phyloP scores from a whole-genome alignment of 2,329 filamentous ascomycete genomes.

The Falciphora oryzae region DNA sequence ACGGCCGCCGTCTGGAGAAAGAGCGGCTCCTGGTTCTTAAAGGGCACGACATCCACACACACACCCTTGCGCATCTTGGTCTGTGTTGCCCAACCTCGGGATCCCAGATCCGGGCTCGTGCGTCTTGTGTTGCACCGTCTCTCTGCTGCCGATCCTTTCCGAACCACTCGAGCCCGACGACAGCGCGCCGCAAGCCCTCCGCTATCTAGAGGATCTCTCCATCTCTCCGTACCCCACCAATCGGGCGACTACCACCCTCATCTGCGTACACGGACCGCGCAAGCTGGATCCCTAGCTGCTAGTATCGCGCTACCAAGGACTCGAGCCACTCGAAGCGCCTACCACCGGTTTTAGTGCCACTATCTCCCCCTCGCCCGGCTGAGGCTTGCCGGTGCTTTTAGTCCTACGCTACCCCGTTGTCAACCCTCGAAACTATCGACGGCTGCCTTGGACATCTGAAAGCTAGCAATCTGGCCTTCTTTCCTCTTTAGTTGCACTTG shows the following conservation, averaged over 20 bases:
- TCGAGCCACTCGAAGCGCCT: neutral
- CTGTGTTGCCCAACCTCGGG: neutral
- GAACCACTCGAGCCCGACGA: neutral
- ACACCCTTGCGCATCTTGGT: neutral
- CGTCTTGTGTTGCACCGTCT: neutral
- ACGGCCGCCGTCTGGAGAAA: neutral
- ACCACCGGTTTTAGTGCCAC: neutral
- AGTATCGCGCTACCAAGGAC: neutral
- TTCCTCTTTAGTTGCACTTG: neutral
- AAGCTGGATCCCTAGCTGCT: neutral
- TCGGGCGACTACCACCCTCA: no score
- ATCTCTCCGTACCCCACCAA: neutral
- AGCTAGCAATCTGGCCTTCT: neutral
- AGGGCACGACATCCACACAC: neutral
- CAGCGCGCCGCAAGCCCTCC: neutral
- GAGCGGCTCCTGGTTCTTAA: neutral
- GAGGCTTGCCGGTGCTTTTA: neutral
- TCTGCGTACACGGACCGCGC: neutral
- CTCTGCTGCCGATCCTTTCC: neutral
- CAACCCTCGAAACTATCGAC: neutral
- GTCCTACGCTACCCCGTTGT: neutral
- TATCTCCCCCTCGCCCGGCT: neutral
- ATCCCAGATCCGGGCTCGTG: neutral
- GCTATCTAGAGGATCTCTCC: neutral
- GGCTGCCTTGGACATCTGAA: no score